phyloP scores from a whole-genome alignment of 2,329 filamentous ascomycete genomes.

The Fusarium agapanthi region DNA sequence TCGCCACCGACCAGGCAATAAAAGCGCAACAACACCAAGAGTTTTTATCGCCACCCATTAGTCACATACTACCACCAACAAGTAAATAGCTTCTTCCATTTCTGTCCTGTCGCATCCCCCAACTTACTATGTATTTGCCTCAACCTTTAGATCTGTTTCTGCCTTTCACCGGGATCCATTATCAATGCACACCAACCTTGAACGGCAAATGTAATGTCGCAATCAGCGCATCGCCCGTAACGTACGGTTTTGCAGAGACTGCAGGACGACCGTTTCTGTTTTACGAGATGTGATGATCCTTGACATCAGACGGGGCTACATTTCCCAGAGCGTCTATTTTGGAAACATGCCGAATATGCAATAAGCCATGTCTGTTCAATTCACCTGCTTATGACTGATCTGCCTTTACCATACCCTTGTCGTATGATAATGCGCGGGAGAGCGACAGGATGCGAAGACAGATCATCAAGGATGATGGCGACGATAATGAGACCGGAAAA shows the following conservation, averaged over 20 bases:
- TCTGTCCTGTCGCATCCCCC: constrained; percentile 11
- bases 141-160: background rate
- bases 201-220: background rate
- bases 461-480: background rate
- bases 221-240: constrained; percentile 4
- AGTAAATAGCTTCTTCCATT: constrained; percentile 17
- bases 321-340: constrained; percentile 4
- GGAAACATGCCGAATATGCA: constrained; percentile 14
- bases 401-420: background rate
- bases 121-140: background rate
- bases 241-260: background rate
- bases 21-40: constrained; percentile 19
- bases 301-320: background rate
- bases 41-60: constrained; percentile 25
- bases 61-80: constrained; percentile 10
- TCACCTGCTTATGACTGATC: background rate
- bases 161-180: background rate
- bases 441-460: constrained; percentile 1
- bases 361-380: background rate
- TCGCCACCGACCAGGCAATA: constrained; percentile 15
- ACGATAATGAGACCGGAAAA: background rate
- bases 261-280: constrained; percentile 6
- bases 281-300: constrained; percentile 7
- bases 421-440: constrained; percentile 27
- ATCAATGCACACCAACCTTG: background rate